Percentiles rank a stretch among this genome's conserved stretches.
Conservation (phyloP, 495 filamentous ascomycete species). For the Neurospora sp. region DNA sequence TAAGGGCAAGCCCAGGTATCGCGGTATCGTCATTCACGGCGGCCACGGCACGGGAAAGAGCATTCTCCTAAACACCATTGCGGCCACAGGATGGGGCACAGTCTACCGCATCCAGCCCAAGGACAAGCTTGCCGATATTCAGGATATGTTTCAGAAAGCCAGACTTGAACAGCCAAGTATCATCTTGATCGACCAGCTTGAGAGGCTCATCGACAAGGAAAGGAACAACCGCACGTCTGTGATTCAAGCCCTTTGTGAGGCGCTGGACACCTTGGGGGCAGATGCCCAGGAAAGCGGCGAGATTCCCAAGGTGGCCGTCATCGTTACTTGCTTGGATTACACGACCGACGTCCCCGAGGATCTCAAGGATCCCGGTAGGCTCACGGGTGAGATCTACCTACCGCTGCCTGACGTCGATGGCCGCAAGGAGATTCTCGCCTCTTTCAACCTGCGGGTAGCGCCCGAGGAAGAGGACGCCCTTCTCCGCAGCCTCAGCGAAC, state of each 20-base stretch:
- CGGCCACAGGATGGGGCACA: constrained; percentile 56
- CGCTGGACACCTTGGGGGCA: constrained; percentile 39
- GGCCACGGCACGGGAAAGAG: constrained; percentile 78
- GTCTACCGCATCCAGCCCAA: constrained; percentile 49
- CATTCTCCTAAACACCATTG: constrained; percentile 56
- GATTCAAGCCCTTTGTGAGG: constrained; percentile 39
- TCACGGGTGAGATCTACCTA: constrained; percentile 66
- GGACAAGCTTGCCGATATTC: constrained; percentile 49
- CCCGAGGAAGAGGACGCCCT: constrained; percentile 27
- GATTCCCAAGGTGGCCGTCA: constrained; percentile 45
- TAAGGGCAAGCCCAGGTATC: constrained; percentile 25
- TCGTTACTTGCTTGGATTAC: constrained; percentile 65
- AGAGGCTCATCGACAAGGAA: constrained; percentile 61
- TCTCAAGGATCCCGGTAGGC: constrained; percentile 55
- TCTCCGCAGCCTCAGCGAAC: constrained; percentile 35
- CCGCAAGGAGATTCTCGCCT: constrained; percentile 63
- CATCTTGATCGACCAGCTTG: constrained; percentile 74
- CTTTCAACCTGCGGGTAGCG: constrained; percentile 29
- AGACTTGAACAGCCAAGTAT: constrained; percentile 63
- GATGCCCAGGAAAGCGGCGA: constrained; percentile 23
- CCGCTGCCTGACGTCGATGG: constrained; percentile 65
- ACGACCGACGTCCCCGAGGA: constrained; percentile 65
- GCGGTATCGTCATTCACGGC: constrained; percentile 67
- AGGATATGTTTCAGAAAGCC: constrained; percentile 64
- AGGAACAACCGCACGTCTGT: constrained; percentile 37